phyloP scores from a whole-genome alignment of 1,284 basidiomycete species.

The Cryptococcus sp. region DNA sequence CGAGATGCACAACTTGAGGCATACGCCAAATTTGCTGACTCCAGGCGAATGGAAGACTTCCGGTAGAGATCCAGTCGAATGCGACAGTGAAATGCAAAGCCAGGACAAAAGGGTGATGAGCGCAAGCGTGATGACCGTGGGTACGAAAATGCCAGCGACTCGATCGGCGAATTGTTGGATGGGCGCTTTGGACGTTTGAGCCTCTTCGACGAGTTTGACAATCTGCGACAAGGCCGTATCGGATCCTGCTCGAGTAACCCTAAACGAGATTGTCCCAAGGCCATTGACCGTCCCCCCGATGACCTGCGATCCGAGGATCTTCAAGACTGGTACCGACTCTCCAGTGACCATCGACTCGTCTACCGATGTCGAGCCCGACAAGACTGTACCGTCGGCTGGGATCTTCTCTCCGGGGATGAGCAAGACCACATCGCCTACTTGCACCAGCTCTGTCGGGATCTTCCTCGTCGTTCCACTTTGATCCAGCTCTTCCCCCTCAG shows the following conservation, averaged over 20 bases:
- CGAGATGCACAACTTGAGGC: constrained; percentile 94
- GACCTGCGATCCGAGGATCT: constrained; percentile 72
- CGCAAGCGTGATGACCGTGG: constrained; percentile 78
- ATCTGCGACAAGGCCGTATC: constrained; percentile 96
- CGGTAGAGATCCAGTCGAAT: constrained; percentile 59
- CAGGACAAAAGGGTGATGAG: constrained; percentile 76
- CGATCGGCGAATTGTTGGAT: constrained; percentile 96
- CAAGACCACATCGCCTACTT: constrained; percentile 89
- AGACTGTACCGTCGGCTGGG: constrained; percentile 87
- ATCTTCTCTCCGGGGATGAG: constrained; percentile 95
- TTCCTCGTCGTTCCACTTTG: constrained; percentile 71
- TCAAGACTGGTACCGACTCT: constrained; percentile 84
- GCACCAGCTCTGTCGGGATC: constrained; percentile 89
- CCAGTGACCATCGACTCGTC: constrained; percentile 98
- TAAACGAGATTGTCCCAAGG: constrained; percentile 90
- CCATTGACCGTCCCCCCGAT: constrained; percentile 98
- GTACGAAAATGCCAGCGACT: constrained; percentile 93
- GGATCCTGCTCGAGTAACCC: constrained; percentile 88
- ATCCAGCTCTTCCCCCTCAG: constrained; percentile 48
- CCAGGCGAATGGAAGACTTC: constrained; percentile 77
- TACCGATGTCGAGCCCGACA: constrained; percentile 76
- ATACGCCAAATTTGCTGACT: constrained; percentile 80
- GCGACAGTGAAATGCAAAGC: constrained; percentile 70
- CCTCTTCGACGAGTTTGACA: constrained; percentile 93
- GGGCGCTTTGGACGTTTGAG: constrained; percentile 95